Percentiles rank a stretch among this genome's conserved stretches.
Evolutionary conservation across 2,329 filamentous ascomycete species (phyloP).

Genomic region (Cordyceps cicadae): DNA sequence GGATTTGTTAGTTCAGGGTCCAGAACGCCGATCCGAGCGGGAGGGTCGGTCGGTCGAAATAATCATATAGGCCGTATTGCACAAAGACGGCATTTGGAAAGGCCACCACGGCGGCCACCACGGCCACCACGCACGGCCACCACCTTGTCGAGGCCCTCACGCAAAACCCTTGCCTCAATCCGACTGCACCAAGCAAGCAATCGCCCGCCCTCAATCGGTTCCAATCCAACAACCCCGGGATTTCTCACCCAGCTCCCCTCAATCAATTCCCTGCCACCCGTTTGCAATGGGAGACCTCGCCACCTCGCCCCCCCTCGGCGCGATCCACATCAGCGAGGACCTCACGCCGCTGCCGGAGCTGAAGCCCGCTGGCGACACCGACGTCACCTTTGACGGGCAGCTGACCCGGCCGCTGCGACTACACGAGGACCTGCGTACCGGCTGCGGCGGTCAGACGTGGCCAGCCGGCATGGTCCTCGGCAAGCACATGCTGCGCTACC

Average conservation of each 20-base stretch:
- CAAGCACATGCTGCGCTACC: slow-evolving; percentile 75
- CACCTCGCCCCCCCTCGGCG: slow-evolving; percentile 38
- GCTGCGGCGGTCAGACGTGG: slow-evolving; percentile 92
- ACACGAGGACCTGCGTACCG: slow-evolving; percentile 76
- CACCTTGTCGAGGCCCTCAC: not conserved
- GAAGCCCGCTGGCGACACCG: slow-evolving; percentile 45
- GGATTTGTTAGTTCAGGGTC: not conserved
- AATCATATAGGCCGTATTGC: slow-evolving; percentile 12
- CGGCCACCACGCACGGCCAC: too few species aligned
- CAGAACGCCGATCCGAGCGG: slow-evolving; percentile 8
- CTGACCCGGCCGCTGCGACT: slow-evolving; percentile 62
- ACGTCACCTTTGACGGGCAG: slow-evolving; percentile 63
- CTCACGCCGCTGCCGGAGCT: slow-evolving; percentile 51
- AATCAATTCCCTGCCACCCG: not conserved
- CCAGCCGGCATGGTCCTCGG: slow-evolving; percentile 84
- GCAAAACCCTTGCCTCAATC: not conserved
- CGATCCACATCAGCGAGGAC: slow-evolving; percentile 44
- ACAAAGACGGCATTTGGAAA: slow-evolving; percentile 6
- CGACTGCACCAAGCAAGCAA: too few species aligned
- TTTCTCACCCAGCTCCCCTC: not conserved
- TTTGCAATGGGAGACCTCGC: not conserved
- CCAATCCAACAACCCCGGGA: not conserved
- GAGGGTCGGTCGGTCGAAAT: slow-evolving; percentile 1
- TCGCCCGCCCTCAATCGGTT: not conserved
- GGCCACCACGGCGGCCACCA: too few species aligned